Evolutionary conservation across 2,329 filamentous ascomycete genomes (phyloP).

Genomic region (Curvularia hawaiiensis): DNA sequence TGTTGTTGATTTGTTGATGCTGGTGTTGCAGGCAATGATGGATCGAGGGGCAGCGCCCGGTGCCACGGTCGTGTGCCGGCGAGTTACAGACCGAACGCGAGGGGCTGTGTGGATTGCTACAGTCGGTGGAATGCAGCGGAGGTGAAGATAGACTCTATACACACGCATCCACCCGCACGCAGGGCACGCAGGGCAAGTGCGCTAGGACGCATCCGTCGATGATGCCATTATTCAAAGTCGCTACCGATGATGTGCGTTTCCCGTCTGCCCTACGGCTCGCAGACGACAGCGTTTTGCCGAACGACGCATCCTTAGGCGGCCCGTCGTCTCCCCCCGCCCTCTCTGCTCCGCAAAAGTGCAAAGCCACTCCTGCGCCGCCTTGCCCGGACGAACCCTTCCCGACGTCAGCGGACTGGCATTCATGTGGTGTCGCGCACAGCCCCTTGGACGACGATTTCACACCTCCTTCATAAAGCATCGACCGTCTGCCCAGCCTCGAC

Average conservation of each 20-base stretch:
- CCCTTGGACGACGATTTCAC: slow-evolving; percentile 16
- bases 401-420: slow-evolving; percentile 18
- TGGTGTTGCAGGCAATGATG: background rate
- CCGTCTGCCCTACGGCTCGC: background rate
- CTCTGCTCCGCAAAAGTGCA: slow-evolving; percentile 7
- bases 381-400: slow-evolving; percentile 14
- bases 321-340: background rate
- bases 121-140: background rate
- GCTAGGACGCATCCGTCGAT: slow-evolving; percentile 14
- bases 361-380: slow-evolving; percentile 4
- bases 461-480: slow-evolving; percentile 14
- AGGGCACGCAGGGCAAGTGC: slow-evolving; percentile 11
- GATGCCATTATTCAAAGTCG: slow-evolving; percentile 11
- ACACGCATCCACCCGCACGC: background rate
- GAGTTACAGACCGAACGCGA: background rate
- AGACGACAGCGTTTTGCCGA: background rate
- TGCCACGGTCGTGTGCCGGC: background rate
- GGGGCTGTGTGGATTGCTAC: background rate
- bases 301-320: background rate
- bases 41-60: background rate
- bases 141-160: background rate
- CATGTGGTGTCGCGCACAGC: slow-evolving; percentile 35
- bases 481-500: slow-evolving; percentile 12
- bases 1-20: background rate
- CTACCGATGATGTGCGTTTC: slow-evolving; percentile 4